Conservation (phyloP, 2,329 filamentous ascomycete species). For the Teratosphaeriaceae sp. region DNA sequence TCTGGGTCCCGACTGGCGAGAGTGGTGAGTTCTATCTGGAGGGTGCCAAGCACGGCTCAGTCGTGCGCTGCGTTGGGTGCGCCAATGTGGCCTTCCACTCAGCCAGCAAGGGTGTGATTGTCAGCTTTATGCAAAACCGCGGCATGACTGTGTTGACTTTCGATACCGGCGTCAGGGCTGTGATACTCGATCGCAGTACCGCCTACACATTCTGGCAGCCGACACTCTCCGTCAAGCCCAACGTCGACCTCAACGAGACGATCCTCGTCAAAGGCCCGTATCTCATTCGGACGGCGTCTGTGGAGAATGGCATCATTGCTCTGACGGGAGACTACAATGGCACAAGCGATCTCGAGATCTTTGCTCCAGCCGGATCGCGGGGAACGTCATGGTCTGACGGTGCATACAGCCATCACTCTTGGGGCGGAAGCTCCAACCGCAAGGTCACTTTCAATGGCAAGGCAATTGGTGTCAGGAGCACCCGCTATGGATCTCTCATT, state of each 20-base stretch:
- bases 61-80: constrained; percentile 35
- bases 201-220: constrained; percentile 36
- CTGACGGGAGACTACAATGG: constrained; percentile 32
- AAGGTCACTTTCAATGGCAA: constrained; percentile 34
- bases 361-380: constrained; percentile 17
- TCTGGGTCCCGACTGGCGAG: constrained; percentile 35
- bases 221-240: constrained; percentile 32
- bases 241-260: constrained; percentile 32
- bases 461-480: constrained; percentile 23
- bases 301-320: constrained; percentile 21
- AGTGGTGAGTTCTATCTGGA: constrained; percentile 36
- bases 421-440: constrained; percentile 11
- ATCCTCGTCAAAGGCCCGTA: constrained; percentile 37
- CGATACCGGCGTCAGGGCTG: constrained; percentile 30
- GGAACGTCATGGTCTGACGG: constrained; percentile 4
- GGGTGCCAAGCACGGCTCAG: constrained; percentile 30
- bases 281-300: constrained; percentile 29
- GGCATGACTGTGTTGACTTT: constrained; percentile 31
- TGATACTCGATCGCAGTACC: constrained; percentile 32
- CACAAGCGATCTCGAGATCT: constrained; percentile 32
- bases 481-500: constrained; percentile 32
- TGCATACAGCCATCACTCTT: neutral
- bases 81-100: constrained; percentile 38
- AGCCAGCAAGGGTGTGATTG: constrained; percentile 30
- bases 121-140: constrained; percentile 26